Evolutionary conservation across 371 early-diverging fungal species (phyloP), one percentile per base, ranked within the genome.

Genomic region (Ordospora colligata): DNA sequence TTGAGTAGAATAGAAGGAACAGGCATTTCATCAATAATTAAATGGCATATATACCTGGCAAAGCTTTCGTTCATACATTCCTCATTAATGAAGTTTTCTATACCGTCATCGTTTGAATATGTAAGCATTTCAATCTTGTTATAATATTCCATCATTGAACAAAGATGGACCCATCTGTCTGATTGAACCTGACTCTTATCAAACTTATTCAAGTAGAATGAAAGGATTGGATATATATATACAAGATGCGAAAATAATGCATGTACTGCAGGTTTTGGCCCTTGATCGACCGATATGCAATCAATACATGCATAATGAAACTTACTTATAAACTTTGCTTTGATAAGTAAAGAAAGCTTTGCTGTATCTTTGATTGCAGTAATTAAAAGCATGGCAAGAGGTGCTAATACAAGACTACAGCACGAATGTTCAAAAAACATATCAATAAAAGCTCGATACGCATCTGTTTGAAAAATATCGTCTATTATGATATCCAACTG

Each of bases 31-130:
- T 72, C 64, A 14, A 72, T 42, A 9, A 64, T 37, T 32, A 72
- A 49, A 21, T 72, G 62, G 50, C 73, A 63, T 40, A 64, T 72
- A 63, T 49, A 72, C 22, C 73, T 62, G 5, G 50, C 46, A 49
- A 72, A 63, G 21, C 43, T 47, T 3, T 72, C 73, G 49, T 42
- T 44, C 9, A 22, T 32, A 63, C 37, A 64, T 49, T 50, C 51
- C 2, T 32, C 5, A 64, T 49, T 49, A 44, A 72, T 25, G 47
- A 49, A 72, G 42, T 32, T 25, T 49, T 72, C 52, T 47, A 72
- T 72, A 12, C 9, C 49, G 7, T 46, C 44, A 22, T 65, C 66
- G 27, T 44, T 47, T 5, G 44, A 23, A n/a, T 65, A 65, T 12
- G 3, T 58, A 12, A 58, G 37, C 58, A n/a, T 58, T 14, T 58